phyloP scores from a whole-genome alignment of 495 filamentous ascomycete genomes.

The Aspergillus incahuasiensis region DNA sequence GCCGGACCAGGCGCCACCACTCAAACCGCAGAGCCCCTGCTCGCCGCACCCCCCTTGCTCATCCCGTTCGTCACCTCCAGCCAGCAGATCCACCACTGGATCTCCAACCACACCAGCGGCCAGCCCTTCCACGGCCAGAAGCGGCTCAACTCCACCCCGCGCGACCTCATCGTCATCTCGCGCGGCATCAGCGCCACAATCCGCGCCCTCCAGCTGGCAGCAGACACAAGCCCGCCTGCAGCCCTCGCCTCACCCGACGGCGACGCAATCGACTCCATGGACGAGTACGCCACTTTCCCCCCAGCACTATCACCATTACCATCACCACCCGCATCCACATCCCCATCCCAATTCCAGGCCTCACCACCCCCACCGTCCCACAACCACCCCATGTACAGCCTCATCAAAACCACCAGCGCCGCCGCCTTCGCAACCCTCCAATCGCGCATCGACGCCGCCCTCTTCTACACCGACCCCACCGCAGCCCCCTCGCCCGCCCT shows the following conservation, averaged over 20 bases:
- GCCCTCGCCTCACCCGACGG: background rate
- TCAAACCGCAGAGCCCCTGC: background rate
- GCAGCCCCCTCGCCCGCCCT: no score
- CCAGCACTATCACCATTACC: background rate
- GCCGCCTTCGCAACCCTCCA: background rate
- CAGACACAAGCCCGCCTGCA: background rate
- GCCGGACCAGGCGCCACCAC: background rate
- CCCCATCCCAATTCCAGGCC: no score
- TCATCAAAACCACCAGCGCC: background rate
- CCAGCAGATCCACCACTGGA: slow-evolving; percentile 2
- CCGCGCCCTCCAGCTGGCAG: background rate
- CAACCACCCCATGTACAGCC: background rate
- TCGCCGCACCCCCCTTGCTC: background rate
- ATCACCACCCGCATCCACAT: no score
- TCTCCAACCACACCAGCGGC: background rate
- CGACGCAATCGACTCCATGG: background rate
- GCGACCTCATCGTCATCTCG: background rate
- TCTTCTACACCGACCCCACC: background rate
- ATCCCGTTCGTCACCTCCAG: background rate
- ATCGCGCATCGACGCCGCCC: background rate
- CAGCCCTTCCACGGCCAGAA: background rate
- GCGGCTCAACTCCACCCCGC: background rate
- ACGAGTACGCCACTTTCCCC: background rate
- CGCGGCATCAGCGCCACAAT: background rate
- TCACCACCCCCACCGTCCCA: background rate